Evolutionary conservation across 2,329 filamentous ascomycete species (phyloP).

Genomic region (Talaromyces rugulosus): DNA sequence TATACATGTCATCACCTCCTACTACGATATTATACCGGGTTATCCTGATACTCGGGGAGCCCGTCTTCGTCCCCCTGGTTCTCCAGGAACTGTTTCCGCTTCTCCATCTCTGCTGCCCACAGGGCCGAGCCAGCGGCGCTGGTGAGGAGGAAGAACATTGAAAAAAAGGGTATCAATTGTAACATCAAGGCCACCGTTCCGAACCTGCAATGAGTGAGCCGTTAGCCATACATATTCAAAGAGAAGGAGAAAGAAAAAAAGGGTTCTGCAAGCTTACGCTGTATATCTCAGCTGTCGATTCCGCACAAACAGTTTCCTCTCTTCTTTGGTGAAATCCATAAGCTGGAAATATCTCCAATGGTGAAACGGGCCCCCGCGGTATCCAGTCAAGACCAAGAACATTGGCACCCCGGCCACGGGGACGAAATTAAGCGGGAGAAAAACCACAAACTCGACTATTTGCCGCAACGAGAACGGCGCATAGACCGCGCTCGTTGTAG

Average conservation of each 20-base stretch:
- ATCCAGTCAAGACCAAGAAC: conserved; percentile 84
- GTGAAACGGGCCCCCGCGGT: conserved; percentile 79
- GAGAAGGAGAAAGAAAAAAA: not conserved
- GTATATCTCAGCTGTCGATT: conserved; percentile 75
- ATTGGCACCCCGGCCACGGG: conserved; percentile 77
- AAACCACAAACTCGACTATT: conserved; percentile 75
- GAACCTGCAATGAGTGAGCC: conserved; percentile 50
- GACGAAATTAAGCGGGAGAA: conserved; percentile 80
- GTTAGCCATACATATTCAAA: not conserved
- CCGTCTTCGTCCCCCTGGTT: conserved; percentile 19
- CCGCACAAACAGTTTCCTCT: conserved; percentile 66
- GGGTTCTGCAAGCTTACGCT: conserved; percentile 50
- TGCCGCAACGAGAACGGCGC: conserved; percentile 88
- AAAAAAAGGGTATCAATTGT: conserved; percentile 82
- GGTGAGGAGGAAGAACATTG: conserved; percentile 92
- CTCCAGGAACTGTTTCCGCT: conserved; percentile 39
- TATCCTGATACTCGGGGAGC: conserved; percentile 34
- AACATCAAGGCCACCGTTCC: conserved; percentile 78
- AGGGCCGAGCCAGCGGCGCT: conserved; percentile 79
- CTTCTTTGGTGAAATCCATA: conserved; percentile 66
- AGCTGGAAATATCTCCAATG: conserved; percentile 90
- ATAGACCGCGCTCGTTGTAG: conserved; percentile 71
- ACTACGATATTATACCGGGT: conserved; percentile 13
- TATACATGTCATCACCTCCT: not conserved
- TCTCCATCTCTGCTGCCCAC: conserved; percentile 78